Base-by-base conservation (phyloP, 83 land plant species). In the Isoetes engelmannii region DNA sequence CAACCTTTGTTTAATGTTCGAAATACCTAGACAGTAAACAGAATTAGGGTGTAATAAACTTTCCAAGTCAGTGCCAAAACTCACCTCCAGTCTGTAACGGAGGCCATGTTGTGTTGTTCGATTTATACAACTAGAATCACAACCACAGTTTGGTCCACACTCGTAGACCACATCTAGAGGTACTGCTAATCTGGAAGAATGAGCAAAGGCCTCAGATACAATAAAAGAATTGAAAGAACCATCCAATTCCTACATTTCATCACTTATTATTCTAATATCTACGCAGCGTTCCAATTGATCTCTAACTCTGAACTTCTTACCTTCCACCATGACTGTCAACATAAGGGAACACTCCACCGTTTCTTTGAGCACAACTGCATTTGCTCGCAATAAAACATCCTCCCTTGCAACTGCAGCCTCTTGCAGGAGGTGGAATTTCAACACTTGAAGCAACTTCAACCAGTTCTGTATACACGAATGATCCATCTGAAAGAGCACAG, bases 131-230 rank as follows among this genome's bases (percentile, higher is more conserved):
- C 12, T 68, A 54, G 84, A 81, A 59, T 86, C 84, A 77, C 98
- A 93, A 3, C 85, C 83, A 77, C 96, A 93, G 5, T 76, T 71
- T 41, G 86, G 87, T 21, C 98, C 98, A 83, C 98, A 93, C 68
- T 93, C 98, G 76, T 81, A 90, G 0, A 93, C 90, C 51, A 89
- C 88, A 72, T 79, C 87, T 73, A 86, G 85, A 4, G 98, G 84
- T 78, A 83, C 82, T 62, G 88, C 74, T 57, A 92, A 54, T 55
- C 98, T 92, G 72, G 51, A 80, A 43, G 6, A 56, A 48, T 15
- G 49, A 37, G 15, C 15, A 15, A 7, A 67, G 61, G 10, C 63
- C 21, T 48, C 17, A 58, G 18, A 58, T 9, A 13, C 63, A 67
- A 13, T 17, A 67, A 67, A 47, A n/a, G n/a, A n/a, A n/a, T n/a